Base-by-base conservation (phyloP, 2,329 filamentous ascomycete species). In the Microsporum canis region DNA sequence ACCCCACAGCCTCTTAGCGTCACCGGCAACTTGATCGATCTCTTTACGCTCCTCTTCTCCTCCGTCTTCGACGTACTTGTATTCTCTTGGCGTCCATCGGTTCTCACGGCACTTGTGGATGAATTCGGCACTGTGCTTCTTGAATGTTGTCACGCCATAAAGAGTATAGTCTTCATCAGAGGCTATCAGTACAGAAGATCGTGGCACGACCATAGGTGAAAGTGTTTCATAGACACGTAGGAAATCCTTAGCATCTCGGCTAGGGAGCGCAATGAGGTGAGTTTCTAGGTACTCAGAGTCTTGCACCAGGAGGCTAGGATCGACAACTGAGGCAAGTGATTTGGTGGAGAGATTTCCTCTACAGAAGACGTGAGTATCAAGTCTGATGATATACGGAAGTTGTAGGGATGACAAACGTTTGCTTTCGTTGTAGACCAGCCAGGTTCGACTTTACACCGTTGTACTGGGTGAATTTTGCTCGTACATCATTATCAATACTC, bases 251-350 rank as follows among this genome's bases (percentile, higher is more conserved):
- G 88, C 86, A 61, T 83, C 79, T 66, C 84, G 85, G 56, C 82
- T 84, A 1, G 94, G 94, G 6, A 99, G 89, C 23, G 89, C 94
- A 66, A 99, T 82, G 34, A 99, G 85, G 72, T 96, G 91, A 34
- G 94, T 96, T 77, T 96, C 91, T 68, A 99, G 86, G 76, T 96
- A 97, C 77, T 99, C 94, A 23, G 91, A 96, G 72, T 96, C 86
- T 74, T 88, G 88, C 65, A 96, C 83, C 49, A 96, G 82, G 62
- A 91, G 77, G 60, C 82, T 79, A 6, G 92, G 91, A 69, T 92
- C 83, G 68, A 99, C 87, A 64, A 97, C 84, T 10, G 90, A 86
- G n/a, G 89, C 85, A 65, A 99, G 86, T 10, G 92, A 97, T 73
- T 92, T 95, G 67, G 91, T 96, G 27, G 91, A 84, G 56, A 99